Conservation (phyloP, 768 basidiomycete species). For the Macrolepiota fuliginosa region DNA sequence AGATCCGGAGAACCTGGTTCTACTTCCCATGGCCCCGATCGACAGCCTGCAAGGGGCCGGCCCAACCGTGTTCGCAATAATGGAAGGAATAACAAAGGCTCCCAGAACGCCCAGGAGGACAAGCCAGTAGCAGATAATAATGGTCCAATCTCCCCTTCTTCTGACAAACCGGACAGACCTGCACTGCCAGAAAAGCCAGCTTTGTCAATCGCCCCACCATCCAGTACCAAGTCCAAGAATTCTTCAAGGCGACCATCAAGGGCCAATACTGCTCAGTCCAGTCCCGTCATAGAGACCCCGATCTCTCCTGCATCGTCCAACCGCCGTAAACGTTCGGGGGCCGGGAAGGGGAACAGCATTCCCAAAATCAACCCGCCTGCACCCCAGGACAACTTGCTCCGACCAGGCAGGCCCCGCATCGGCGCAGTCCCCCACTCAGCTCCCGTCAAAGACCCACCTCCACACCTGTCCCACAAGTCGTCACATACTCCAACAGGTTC, state of each 20-base stretch:
- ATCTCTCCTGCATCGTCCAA: conserved; percentile 30
- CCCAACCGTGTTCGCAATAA: conserved; percentile 28
- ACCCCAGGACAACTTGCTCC: conserved; percentile 31
- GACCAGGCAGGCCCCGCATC: conserved; percentile 29
- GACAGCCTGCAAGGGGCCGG: conserved; percentile 33
- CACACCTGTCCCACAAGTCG: conserved; percentile 40
- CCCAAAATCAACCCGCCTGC: conserved; percentile 32
- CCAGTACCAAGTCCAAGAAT: conserved; percentile 25
- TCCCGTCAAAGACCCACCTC: conserved; percentile 55
- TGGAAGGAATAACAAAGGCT: conserved; percentile 28
- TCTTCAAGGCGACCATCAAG: conserved; percentile 34
- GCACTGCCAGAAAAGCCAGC: conserved; percentile 22
- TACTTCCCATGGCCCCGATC: conserved; percentile 43
- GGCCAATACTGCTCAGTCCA: conserved; percentile 22
- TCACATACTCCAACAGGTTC: conserved; percentile 11
- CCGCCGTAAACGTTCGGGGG: conserved; percentile 51
- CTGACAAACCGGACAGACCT: conserved; percentile 20
- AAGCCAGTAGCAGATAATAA: conserved; percentile 15
- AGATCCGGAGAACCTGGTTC: conserved; percentile 45
- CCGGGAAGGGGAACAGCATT: conserved; percentile 25
- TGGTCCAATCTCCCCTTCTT: conserved; percentile 15
- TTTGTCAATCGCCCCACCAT: conserved; percentile 5
- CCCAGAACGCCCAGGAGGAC: conserved; percentile 16
- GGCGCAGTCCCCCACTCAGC: conserved; percentile 33
- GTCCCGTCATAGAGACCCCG: conserved; percentile 20